A percentile compares a stretch with the other conserved stretches of the same genome.
phyloP scores from a whole-genome alignment of 352 stramenopile species.

The Phytophthora chlamydospora region DNA sequence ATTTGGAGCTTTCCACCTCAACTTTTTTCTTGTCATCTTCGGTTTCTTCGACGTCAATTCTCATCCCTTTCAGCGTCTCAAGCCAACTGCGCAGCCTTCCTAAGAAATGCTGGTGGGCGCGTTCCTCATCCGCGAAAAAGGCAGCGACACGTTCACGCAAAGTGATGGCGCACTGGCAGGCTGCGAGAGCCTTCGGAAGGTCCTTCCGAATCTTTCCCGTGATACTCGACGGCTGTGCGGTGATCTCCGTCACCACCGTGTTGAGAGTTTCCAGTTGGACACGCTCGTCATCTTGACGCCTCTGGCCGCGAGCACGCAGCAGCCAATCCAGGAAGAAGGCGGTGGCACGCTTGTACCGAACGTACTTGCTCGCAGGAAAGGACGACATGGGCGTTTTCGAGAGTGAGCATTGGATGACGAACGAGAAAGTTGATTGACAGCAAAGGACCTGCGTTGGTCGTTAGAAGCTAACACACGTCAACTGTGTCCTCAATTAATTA shows the following conservation, averaged over 20 bases:
- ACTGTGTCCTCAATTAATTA: no score
- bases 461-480: no score
- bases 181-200: slow-evolving; percentile 15
- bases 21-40: not conserved
- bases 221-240: slow-evolving; percentile 1
- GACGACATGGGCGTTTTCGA: no score
- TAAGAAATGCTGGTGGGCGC: slow-evolving; percentile 6
- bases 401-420: no score
- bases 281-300: no score
- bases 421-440: no score
- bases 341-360: no score
- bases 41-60: not conserved
- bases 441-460: no score
- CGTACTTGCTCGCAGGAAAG: no score
- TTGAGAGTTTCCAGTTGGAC: no score
- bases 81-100: not conserved
- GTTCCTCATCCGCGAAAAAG: slow-evolving; percentile 11
- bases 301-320: no score
- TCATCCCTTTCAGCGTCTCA: not conserved
- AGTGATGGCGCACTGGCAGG: slow-evolving; percentile 20
- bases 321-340: no score
- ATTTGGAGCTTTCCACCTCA: slow-evolving; percentile 1
- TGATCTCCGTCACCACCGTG: not conserved
- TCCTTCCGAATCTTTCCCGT: slow-evolving; percentile 8
- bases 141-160: slow-evolving; percentile 12